Evolutionary conservation across 495 filamentous ascomycete species (phyloP).

Genomic region (Penicillium nucicola): DNA sequence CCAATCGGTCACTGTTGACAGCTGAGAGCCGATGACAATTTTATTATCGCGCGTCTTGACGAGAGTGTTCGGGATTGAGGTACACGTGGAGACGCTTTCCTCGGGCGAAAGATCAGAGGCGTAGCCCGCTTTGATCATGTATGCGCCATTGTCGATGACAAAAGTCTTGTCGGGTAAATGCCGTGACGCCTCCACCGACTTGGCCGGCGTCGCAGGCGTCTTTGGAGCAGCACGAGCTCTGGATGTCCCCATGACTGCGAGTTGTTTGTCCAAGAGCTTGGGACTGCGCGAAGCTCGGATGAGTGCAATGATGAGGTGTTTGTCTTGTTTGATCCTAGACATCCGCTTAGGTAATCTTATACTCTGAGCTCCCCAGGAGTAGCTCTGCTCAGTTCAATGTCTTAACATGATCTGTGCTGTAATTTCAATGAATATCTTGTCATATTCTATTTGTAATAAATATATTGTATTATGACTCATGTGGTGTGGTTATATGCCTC

Average conservation of each 20-base stretch:
- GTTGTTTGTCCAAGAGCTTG: neutral
- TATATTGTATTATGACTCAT: too few relatives aligned
- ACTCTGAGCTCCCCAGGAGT: neutral
- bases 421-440: too few relatives aligned
- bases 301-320: constrained; percentile 13
- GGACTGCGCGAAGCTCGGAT: constrained; percentile 3
- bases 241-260: constrained; percentile 31
- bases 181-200: constrained; percentile 15
- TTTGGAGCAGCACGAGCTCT: constrained; percentile 31
- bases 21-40: constrained; percentile 73
- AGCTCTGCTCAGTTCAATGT: too few relatives aligned
- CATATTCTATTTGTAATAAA: too few relatives aligned
- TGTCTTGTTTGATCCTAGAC: constrained; percentile 17
- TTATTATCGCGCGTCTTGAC: constrained; percentile 77
- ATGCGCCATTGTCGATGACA: constrained; percentile 90
- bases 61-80: constrained; percentile 81
- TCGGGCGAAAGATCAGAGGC: constrained; percentile 42
- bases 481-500: too few relatives aligned
- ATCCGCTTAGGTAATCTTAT: neutral
- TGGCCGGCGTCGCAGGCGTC: constrained; percentile 8
- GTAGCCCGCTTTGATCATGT: constrained; percentile 91
- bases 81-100: constrained; percentile 51
- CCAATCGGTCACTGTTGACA: constrained; percentile 78
- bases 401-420: too few relatives aligned
- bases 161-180: constrained; percentile 64